Percentiles rank a stretch among this genome's conserved stretches.
These are phyloP conservation scores for Laetiporus sulphureus DNA, from an alignment of 1,284 basidiomycete species.

Conservation along the genomic window DNA sequence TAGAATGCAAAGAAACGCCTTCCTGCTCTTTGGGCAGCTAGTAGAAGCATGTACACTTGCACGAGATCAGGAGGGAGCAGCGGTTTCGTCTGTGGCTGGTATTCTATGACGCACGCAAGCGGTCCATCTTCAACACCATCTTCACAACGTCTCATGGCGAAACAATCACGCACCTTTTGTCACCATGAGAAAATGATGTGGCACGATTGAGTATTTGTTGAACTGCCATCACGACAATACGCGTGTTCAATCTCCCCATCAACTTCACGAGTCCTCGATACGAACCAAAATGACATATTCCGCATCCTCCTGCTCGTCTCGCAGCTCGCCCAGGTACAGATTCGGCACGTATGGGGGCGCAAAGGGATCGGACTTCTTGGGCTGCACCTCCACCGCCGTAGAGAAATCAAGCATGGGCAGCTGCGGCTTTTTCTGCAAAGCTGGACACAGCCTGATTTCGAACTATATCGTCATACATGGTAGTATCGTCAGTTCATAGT, in stretches of 20 bases:
- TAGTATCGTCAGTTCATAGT: neutral
- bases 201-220: conserved; percentile 82
- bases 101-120: conserved; percentile 38
- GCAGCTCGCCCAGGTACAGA: conserved; percentile 67
- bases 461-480: conserved; percentile 44
- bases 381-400: conserved; percentile 22
- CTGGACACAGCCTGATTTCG: conserved; percentile 75
- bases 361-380: conserved; percentile 60
- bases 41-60: conserved; percentile 62
- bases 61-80: conserved; percentile 73
- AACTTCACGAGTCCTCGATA: conserved; percentile 9
- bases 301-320: conserved; percentile 51
- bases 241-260: neutral
- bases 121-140: neutral
- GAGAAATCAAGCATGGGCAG: conserved; percentile 40
- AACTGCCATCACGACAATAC: conserved; percentile 36
- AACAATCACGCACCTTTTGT: conserved; percentile 54
- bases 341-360: conserved; percentile 72
- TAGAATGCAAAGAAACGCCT: conserved; percentile 74
- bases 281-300: conserved; percentile 74
- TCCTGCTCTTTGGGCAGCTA: conserved; percentile 57
- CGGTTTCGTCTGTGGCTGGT: conserved; percentile 69
- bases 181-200: conserved; percentile 75
- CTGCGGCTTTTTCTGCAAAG: conserved; percentile 69
- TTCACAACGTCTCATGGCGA: neutral